A percentile compares a stretch with the other conserved stretches of the same genome.
These are phyloP conservation scores for Talaromyces thailandensis DNA, from an alignment of 495 filamentous ascomycete species.

Conservation along the genomic window DNA sequence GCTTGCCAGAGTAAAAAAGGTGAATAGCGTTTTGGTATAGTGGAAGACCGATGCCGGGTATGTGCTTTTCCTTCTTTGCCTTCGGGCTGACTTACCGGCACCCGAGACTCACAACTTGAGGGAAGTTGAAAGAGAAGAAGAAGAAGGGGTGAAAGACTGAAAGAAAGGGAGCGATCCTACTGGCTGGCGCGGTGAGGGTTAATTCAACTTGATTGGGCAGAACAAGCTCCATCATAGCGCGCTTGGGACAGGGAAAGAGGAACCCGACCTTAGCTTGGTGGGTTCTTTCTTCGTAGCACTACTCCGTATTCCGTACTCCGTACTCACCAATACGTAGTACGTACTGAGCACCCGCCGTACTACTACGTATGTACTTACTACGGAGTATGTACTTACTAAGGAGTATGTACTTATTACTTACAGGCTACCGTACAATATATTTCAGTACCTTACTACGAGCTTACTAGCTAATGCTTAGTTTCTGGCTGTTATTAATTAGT, in stretches of 20 bases:
- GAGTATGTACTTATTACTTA: no score
- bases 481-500: neutral
- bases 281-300: neutral
- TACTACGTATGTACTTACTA: no score
- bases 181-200: neutral
- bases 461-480: neutral
- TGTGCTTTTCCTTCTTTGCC: neutral
- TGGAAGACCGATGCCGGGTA: neutral
- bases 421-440: neutral
- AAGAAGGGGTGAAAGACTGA: neutral
- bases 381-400: no score
- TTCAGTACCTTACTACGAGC: neutral
- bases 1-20: no score
- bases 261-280: neutral
- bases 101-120: neutral
- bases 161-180: conserved; percentile 1
- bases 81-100: neutral
- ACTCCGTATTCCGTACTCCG: no score
- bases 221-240: neutral
- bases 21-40: no score
- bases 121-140: neutral
- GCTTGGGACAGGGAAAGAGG: neutral
- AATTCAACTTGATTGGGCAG: neutral
- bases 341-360: no score
- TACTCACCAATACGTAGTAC: no score